phyloP scores from a whole-genome alignment of 352 stramenopile genomes.

The Pythium vanterpoolii region DNA sequence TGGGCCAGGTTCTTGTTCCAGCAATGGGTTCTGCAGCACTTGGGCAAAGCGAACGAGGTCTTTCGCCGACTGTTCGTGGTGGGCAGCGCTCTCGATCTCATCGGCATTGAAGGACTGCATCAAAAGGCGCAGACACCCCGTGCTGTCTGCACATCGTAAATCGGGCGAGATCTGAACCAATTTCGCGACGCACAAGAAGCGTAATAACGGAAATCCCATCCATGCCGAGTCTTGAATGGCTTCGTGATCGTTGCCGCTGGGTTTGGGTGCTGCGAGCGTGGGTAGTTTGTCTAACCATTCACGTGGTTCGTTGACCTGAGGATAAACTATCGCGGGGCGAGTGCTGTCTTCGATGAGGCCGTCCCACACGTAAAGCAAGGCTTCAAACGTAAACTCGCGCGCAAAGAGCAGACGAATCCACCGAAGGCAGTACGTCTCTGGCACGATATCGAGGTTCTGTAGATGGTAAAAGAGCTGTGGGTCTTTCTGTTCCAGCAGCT shows the following conservation, averaged over 20 bases:
- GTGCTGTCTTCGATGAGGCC: slow-evolving; percentile 51
- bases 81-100: slow-evolving; percentile 9
- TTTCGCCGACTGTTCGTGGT: slow-evolving; percentile 17
- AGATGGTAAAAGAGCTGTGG: slow-evolving; percentile 81
- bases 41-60: slow-evolving; percentile 47
- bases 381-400: slow-evolving; percentile 66
- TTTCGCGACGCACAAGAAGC: slow-evolving; percentile 65
- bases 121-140: slow-evolving; percentile 64
- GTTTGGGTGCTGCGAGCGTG: slow-evolving; percentile 10
- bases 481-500: slow-evolving; percentile 71
- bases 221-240: slow-evolving; percentile 25
- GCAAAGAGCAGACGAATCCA: slow-evolving; percentile 79
- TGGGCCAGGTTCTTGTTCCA: slow-evolving; percentile 27
- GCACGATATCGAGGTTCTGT: slow-evolving; percentile 74
- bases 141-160: slow-evolving; percentile 58
- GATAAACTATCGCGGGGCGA: slow-evolving; percentile 36
- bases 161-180: slow-evolving; percentile 52
- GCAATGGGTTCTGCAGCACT: slow-evolving; percentile 59
- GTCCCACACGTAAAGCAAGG: slow-evolving; percentile 65
- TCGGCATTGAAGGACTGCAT: slow-evolving; percentile 56
- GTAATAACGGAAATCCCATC: slow-evolving; percentile 65
- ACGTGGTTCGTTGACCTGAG: slow-evolving; percentile 27
- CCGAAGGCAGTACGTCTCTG: slow-evolving; percentile 77
- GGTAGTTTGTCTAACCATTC: slow-evolving; percentile 43
- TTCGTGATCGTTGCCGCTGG: slow-evolving; percentile 1